Base-by-base conservation (phyloP, 1,284 basidiomycete genomes). In the Meripilus lineatus region DNA sequence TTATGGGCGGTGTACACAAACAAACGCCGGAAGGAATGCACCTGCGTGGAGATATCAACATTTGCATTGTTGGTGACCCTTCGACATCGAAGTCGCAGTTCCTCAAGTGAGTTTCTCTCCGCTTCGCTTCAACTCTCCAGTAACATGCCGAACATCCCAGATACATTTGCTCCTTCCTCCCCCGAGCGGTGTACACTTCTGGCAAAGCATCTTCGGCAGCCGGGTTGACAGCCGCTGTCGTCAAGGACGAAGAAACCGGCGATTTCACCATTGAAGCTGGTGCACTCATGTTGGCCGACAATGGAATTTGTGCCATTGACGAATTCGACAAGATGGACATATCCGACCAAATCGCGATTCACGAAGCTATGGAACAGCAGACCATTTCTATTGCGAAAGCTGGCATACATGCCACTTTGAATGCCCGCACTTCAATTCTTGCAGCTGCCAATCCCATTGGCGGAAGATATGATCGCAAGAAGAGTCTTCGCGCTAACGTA, bases 311-410 rank as follows among this genome's bases (percentile, higher is more conserved):
- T 61, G 94, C 95, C 13, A 99, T 99, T 58, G 96, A 99, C 71
- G 96, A 99, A 66, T 99, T 99, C 63, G 95, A 99, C 79, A 99
- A 99, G 71, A 99, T 99, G 96, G 95, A 99, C 65, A 81, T 98
- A 38, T 84, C 91, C 2, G 96, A 99, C 65, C 96, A 99, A 65
- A 93, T 99, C 34, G 96, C 96, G 26, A 99, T 99, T 55, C 96
- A 99, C 76, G 95, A 99, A 75, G 94, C 96, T 2, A 99, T 99
- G 95, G 95, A 99, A 81, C 95, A 99, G 69, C 95, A 99, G 71
- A 99, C 95, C 1, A 98, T 99, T 58, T 97, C 93, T 26, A 98
- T 99, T 54, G 96, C 96, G 42, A 99, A 99, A 66, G 96, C 96
- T 2, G 96, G 96, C 50, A 98, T 99, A 54, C 95, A 99, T 61